These are phyloP conservation scores for Eucalyptus sideroxylon DNA, from an alignment of 345 rosid genomes.

Conservation along the genomic window DNA sequence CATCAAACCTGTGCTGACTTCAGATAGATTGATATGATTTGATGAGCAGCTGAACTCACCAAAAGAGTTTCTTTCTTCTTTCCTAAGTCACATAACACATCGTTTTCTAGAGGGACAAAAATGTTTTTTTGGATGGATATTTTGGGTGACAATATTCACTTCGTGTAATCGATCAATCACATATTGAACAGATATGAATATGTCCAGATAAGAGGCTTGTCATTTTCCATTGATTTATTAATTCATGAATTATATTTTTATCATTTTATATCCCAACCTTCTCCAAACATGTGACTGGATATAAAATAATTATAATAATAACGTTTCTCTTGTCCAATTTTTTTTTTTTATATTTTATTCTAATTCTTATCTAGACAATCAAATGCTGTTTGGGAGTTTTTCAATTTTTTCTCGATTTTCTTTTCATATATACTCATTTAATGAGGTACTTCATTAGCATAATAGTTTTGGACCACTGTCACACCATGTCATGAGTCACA, in stretches of 20 bases:
- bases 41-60: background rate
- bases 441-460: background rate
- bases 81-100: background rate
- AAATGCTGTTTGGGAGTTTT: background rate
- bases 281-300: background rate
- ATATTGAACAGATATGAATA: background rate
- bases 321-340: background rate
- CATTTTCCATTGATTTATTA: background rate
- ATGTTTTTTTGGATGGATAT: background rate
- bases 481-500: background rate
- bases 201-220: background rate
- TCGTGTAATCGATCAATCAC: background rate
- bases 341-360: background rate
- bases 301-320: background rate
- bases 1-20: background rate
- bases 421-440: background rate
- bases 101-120: background rate
- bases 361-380: background rate
- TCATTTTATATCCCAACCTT: background rate
- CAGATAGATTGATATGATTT: background rate
- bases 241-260: background rate
- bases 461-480: background rate
- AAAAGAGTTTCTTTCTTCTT: background rate
- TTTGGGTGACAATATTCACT: background rate
- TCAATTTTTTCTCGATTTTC: background rate